Evolutionary conservation across 2,329 filamentous ascomycete genomes (phyloP).

Genomic region (Trichoderma cornu-damae): DNA sequence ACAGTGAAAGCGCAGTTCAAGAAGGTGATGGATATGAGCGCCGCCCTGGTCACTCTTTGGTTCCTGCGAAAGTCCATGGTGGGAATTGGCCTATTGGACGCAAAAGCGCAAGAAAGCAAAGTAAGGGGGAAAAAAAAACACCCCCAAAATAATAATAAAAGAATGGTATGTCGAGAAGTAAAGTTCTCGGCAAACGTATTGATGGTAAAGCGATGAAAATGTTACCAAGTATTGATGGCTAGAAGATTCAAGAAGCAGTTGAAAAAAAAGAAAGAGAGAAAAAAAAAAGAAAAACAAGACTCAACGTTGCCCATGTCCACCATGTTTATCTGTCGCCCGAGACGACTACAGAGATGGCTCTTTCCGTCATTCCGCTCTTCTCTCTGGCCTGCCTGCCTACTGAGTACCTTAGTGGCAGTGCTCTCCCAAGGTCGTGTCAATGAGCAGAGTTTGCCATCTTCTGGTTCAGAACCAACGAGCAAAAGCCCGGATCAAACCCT

Average conservation of each 20-base stretch:
- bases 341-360: not conserved
- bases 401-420: no score
- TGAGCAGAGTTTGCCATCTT: not conserved
- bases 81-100: not conserved
- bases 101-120: no score
- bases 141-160: no score
- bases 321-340: not conserved
- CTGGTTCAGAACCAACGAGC: not conserved
- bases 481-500: not conserved
- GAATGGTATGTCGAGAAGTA: no score
- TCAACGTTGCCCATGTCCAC: not conserved
- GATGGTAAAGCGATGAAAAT: not conserved
- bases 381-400: not conserved
- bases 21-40: not conserved
- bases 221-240: not conserved
- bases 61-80: not conserved
- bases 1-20: not conserved
- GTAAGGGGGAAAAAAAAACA: no score
- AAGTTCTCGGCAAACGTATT: no score
- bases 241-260: not conserved
- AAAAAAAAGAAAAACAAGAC: no score
- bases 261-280: no score
- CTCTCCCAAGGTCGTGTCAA: not conserved
- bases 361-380: not conserved
- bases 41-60: not conserved